phyloP scores from a whole-genome alignment of 176 grass and related monocot species.

The Musa beccarii region DNA sequence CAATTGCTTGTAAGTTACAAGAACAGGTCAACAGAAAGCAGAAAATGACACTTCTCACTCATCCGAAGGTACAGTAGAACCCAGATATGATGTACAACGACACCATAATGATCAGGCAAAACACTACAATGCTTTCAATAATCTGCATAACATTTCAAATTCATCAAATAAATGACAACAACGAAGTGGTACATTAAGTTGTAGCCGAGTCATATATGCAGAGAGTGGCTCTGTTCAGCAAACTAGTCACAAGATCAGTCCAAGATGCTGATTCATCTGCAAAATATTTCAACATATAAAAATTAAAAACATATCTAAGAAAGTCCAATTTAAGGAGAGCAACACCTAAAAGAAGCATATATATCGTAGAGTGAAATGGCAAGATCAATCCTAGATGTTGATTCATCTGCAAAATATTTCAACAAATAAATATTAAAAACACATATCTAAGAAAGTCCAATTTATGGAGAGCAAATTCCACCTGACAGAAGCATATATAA shows the following conservation, averaged over 20 bases:
- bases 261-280: constrained; percentile 7
- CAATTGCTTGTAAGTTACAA: no score
- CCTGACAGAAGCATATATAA: no score
- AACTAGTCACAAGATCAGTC: not conserved
- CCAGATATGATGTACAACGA: not conserved
- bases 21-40: no score
- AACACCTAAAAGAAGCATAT: not conserved
- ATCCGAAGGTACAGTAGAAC: not conserved
- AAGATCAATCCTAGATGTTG: not conserved
- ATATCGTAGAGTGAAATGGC: no score
- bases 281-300: not conserved
- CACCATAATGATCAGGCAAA: not conserved
- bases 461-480: not conserved
- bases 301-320: not conserved
- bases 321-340: not conserved
- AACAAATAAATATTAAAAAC: not conserved
- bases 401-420: constrained; percentile 5
- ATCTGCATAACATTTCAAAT: no score
- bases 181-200: not conserved
- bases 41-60: no score
- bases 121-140: no score
- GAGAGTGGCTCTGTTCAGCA: not conserved
- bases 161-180: not conserved
- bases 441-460: not conserved
- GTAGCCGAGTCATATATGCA: not conserved